Conservation (phyloP, 805 yeast genomes). For the Cephaloascus albidus region DNA sequence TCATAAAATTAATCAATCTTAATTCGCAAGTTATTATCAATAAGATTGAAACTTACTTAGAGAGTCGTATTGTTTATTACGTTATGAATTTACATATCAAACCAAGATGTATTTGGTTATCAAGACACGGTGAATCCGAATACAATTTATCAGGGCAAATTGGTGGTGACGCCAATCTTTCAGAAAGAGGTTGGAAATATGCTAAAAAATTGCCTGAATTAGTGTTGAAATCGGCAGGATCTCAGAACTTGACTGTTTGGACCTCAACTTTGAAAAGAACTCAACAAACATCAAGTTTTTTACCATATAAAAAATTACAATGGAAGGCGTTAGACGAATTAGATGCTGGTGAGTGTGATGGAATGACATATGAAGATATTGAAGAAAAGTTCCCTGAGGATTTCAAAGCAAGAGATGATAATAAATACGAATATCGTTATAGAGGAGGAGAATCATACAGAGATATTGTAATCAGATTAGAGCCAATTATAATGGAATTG, state of each 20-base stretch:
- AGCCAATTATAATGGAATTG: slow-evolving; percentile 96
- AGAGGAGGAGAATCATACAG: slow-evolving; percentile 96
- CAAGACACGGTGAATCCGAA: slow-evolving; percentile 92
- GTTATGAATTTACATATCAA: slow-evolving; percentile 93
- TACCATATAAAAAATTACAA: slow-evolving; percentile 73
- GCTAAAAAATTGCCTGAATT: slow-evolving; percentile 74
- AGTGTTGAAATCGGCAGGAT: slow-evolving; percentile 56
- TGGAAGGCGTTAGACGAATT: slow-evolving; percentile 98
- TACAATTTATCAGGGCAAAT: slow-evolving; percentile 90
- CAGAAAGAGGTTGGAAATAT: slow-evolving; percentile 77
- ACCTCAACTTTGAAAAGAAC: slow-evolving; percentile 88
- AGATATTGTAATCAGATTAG: slow-evolving; percentile 89
- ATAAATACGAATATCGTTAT: slow-evolving; percentile 91
- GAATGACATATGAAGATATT: slow-evolving; percentile 86
- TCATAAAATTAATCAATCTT: slow-evolving; percentile 80
- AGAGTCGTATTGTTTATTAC: slow-evolving; percentile 88
- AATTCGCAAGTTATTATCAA: slow-evolving; percentile 85
- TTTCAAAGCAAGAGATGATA: slow-evolving; percentile 89
- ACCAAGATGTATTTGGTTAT: slow-evolving; percentile 87
- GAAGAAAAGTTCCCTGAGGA: slow-evolving; percentile 81
- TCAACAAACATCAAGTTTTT: slow-evolving; percentile 79
- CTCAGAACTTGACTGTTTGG: slow-evolving; percentile 80
- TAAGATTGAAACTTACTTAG: slow-evolving; percentile 78
- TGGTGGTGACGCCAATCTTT: slow-evolving; percentile 88
- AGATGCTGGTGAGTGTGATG: slow-evolving; percentile 97